Evolutionary conservation across 1,139 yeast genomes (phyloP), one percentile per base, ranked within the genome.

Genomic region (Martiniozyma asiatica): DNA sequence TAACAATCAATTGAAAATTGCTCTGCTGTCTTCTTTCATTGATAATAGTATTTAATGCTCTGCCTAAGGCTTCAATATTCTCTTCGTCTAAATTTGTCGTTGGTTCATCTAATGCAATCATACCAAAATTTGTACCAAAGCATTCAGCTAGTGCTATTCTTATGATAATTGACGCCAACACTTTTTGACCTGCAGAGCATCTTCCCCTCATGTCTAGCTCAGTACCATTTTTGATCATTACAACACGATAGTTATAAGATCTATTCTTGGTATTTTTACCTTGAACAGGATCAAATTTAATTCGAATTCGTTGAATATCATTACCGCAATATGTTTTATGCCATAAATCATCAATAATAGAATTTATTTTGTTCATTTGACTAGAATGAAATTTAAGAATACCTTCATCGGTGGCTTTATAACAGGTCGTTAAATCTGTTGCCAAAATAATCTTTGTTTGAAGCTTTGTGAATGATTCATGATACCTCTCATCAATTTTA

Each of bases 121-220:
- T 78, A 31, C 98, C 98, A 59, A 96, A 89, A 49, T 80, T 84
- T 1, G 75, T 68, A 7, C 98, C 98, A 59, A 92, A 89, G 48
- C 97, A 84, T 53, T 92, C 98, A 0, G 97, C 93, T 30, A 92
- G 59, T 0, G 97, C 96, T 35, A 92, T 60, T 33, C 99, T 65
- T 32, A 92, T 87, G 22, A 92, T 74, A 32, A 92, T 85, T 34
- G 94, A 78, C 0, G 98, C 95, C 33, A 92, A 59, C 2, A 92
- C 97, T 50, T 85, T 84, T 53, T 92, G 99, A 1, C 99, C 99
- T 0, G 98, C 98, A 3, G 96, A 84, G 53, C 99, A 92, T 35
- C 98, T 61, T 1, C 98, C 99, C 41, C 98, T 68, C 99, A 92
- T 92, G 48, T 92, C 99, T 27, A 92, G 60, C 51, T 89, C 98